Percentiles rank a stretch among this genome's conserved stretches.
These are phyloP conservation scores for Pseudoscleropodium purum DNA, from an alignment of 225 moss, liverwort and hornwort genomes.

Conservation along the genomic window DNA sequence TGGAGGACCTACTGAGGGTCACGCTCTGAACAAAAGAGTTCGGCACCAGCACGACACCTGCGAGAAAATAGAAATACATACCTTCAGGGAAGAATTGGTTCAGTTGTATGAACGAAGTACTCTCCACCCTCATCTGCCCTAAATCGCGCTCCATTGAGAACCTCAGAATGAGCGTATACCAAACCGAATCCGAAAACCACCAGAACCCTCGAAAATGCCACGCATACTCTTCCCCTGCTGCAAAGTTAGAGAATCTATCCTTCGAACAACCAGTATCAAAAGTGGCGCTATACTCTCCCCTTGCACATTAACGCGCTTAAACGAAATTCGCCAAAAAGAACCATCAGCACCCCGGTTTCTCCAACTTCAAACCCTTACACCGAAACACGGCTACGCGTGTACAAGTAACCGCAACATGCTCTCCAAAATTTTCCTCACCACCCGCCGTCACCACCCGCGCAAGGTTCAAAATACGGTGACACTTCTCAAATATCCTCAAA, in stretches of 20 bases:
- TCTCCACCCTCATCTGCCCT: slow-evolving; percentile 31
- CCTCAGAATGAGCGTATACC: neutral
- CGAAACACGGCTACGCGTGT: no score
- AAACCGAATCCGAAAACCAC: neutral
- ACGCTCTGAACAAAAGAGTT: neutral
- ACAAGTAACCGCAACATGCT: neutral
- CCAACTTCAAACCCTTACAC: neutral
- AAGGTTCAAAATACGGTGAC: neutral
- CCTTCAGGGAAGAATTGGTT: slow-evolving; percentile 82
- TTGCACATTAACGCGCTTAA: neutral
- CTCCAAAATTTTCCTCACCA: neutral
- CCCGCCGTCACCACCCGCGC: neutral
- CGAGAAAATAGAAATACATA: neutral
- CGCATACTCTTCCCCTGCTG: slow-evolving; percentile 1
- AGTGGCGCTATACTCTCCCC: neutral
- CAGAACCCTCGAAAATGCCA: neutral
- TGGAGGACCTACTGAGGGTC: neutral
- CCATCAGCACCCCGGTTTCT: neutral
- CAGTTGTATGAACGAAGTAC: slow-evolving; percentile 30
- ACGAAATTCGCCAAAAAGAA: neutral
- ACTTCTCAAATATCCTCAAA: neutral
- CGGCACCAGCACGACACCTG: neutral
- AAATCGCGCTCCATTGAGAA: slow-evolving; percentile 24
- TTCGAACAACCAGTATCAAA: neutral
- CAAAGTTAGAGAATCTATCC: neutral